These are phyloP conservation scores for Urtica urens DNA, from an alignment of 306 rosid genomes.

Conservation along the genomic window DNA sequence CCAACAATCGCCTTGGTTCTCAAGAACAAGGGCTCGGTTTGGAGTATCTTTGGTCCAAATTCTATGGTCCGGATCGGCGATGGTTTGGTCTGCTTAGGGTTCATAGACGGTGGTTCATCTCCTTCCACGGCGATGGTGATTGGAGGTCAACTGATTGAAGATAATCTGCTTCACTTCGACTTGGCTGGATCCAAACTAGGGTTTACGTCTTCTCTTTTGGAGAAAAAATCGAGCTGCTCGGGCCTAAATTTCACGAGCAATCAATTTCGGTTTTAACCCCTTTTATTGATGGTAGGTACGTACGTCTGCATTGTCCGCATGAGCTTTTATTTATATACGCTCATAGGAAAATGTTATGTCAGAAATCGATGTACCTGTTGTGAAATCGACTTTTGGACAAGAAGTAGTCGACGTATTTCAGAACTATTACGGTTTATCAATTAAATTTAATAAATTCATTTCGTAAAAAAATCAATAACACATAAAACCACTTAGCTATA, in stretches of 20 bases:
- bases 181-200: slow-evolving; percentile 44
- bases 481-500: no score
- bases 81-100: slow-evolving; percentile 42
- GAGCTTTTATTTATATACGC: no score
- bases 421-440: no score
- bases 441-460: no score
- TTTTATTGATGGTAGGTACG: no score
- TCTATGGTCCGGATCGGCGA: slow-evolving; percentile 35
- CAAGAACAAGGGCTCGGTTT: slow-evolving; percentile 30
- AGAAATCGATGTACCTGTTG: no score
- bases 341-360: no score
- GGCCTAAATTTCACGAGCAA: slow-evolving; percentile 43
- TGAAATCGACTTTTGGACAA: no score
- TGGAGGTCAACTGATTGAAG: slow-evolving; percentile 50
- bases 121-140: slow-evolving; percentile 41
- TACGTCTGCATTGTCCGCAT: no score
- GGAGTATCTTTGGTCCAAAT: slow-evolving; percentile 44
- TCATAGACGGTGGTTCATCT: slow-evolving; percentile 49
- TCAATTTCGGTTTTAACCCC: no score
- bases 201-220: slow-evolving; percentile 14
- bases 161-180: slow-evolving; percentile 46
- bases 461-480: no score
- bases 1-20: slow-evolving; percentile 15
- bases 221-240: slow-evolving; percentile 28
- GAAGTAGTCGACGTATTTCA: no score